phyloP scores from a whole-genome alignment of 257 asterid species.

The Solanum tacnaense region DNA sequence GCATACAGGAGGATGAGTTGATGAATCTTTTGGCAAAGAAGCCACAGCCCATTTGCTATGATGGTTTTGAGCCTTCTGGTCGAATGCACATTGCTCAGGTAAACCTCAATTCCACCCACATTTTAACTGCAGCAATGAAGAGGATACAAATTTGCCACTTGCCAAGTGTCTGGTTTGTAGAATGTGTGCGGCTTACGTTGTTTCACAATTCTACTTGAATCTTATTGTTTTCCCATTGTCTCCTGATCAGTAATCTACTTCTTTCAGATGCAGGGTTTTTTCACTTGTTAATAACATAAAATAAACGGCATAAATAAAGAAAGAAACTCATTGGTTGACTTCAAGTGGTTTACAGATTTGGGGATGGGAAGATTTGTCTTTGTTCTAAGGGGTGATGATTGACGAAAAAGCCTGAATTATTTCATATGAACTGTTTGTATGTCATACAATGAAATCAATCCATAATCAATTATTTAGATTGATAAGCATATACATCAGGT shows the following conservation, averaged over 20 bases:
- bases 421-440: neutral
- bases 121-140: neutral
- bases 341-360: neutral
- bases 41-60: constrained; percentile 67
- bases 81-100: constrained; percentile 99
- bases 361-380: neutral
- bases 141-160: neutral
- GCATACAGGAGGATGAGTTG: constrained; percentile 85
- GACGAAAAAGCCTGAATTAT: neutral
- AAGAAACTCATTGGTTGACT: neutral
- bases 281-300: neutral
- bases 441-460: neutral
- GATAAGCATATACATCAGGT: neutral
- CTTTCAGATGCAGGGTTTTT: neutral
- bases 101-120: neutral
- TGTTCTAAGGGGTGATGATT: neutral
- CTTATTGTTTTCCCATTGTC: neutral
- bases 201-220: neutral
- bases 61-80: constrained; percentile 92
- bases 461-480: neutral
- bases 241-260: neutral
- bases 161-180: neutral
- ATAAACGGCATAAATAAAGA: neutral
- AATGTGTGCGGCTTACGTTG: neutral
- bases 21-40: constrained; percentile 52